Evolutionary conservation across 148 eudicot genomes (phyloP), one percentile per base, ranked within the genome.

Genomic region (Agrostemma githago): DNA sequence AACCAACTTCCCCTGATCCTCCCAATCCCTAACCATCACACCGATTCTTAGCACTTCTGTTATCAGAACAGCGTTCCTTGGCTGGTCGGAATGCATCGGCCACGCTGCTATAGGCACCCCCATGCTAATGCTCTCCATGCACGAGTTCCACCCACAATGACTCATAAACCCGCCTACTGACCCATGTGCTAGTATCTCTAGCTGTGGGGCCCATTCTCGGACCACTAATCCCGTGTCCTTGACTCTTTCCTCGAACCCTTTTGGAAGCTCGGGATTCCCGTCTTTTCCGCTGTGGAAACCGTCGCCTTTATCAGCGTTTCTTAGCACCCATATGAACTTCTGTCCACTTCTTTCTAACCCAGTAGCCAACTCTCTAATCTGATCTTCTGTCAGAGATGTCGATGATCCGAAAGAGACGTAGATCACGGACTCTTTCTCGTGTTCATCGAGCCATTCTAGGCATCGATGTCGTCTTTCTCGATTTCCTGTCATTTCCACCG

Each of bases 51-150:
- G 67, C 37, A 83, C 58, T 16, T 78, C 67, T 0, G 84, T 80
- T 15, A 87, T 62, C 0, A 87, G 26, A 9, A 76, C 48, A 1
- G 85, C 48, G 60, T 87, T 83, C 75, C 70, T 79, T 3, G 90
- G 90, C 71, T 87, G 90, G 69, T 87, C 90, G 0, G 83, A 81
- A 58, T 83, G 86, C 86, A 85, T 83, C 0, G 90, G 90, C 90
- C 88, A 85, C 0, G 86, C 72, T 3, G 79, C 81, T 2, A 87
- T 72, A 0, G 90, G 88, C 20, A 87, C 90, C 1, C 86, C 91
- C 75, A 84, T 44, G 68, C 89, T 85, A 80, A 61, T 84, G 14
- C 56, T 51, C 56, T 51, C 56, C 15, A 51, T 51, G 56, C 56
- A 51, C 3, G 56, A 51, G 56, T 51, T 51, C 56, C 56, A 51